Percentiles rank a stretch among this genome's conserved stretches.
phyloP scores from a whole-genome alignment of 768 basidiomycete species.

The Pholiota molesta region DNA sequence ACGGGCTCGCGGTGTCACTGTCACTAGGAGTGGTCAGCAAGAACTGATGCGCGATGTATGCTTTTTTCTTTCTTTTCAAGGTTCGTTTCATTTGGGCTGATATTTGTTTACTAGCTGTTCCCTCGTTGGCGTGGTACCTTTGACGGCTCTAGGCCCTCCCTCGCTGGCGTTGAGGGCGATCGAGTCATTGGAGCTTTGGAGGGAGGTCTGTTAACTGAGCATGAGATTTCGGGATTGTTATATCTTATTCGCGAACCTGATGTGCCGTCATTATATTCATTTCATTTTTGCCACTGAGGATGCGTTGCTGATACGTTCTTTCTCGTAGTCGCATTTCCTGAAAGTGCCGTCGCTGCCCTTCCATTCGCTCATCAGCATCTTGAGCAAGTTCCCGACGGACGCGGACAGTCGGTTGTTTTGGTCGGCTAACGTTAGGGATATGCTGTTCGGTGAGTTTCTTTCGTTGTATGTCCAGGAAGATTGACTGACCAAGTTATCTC shows the following conservation, averaged over 20 bases:
- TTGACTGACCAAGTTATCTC: conserved; percentile 2
- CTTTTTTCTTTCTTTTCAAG: conserved; percentile 17
- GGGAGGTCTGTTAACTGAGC: conserved; percentile 65
- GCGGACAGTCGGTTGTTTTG: conserved; percentile 78
- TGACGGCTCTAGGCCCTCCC: conserved; percentile 66
- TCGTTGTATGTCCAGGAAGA: not conserved
- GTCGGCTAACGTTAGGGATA: conserved; percentile 62
- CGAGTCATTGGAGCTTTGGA: conserved; percentile 62
- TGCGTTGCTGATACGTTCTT: conserved; percentile 15
- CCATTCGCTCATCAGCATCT: conserved; percentile 72
- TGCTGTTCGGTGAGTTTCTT: conserved; percentile 60
- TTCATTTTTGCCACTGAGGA: not conserved
- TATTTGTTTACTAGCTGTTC: conserved; percentile 57
- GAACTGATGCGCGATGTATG: conserved; percentile 82
- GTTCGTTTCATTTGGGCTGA: not conserved
- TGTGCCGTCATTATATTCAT: conserved; percentile 44
- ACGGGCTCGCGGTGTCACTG: conserved; percentile 80
- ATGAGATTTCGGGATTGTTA: conserved; percentile 65
- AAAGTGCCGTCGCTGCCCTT: conserved; percentile 84
- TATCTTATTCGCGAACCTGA: conserved; percentile 79
- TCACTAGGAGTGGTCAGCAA: conserved; percentile 78
- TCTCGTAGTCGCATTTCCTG: conserved; percentile 75
- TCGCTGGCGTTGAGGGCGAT: conserved; percentile 63
- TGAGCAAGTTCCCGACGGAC: conserved; percentile 80
- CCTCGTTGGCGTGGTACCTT: conserved; percentile 81